Evolutionary conservation across 2,329 filamentous ascomycete genomes (phyloP).

Genomic region (Aphanoascus verrucosus): DNA sequence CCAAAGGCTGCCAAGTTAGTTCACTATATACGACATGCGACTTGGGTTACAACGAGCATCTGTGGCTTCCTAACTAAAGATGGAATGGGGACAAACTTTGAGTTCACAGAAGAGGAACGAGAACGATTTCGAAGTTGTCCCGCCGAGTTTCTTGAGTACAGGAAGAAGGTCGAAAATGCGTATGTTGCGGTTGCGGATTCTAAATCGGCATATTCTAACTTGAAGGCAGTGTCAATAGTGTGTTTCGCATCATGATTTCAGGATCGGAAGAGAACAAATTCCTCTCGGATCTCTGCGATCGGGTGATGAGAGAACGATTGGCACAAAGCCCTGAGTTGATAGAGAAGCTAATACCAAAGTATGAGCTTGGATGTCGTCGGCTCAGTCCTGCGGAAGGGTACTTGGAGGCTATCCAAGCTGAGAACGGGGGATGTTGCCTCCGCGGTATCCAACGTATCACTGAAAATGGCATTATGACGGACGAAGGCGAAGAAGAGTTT

Average conservation of each 20-base stretch:
- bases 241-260: slow-evolving; percentile 2
- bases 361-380: slow-evolving; percentile 27
- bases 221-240: slow-evolving; percentile 1
- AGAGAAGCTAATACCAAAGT: slow-evolving; percentile 25
- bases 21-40: slow-evolving; percentile 18
- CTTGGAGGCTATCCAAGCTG: slow-evolving; percentile 17
- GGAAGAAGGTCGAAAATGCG: slow-evolving; percentile 25
- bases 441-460: slow-evolving; percentile 15
- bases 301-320: slow-evolving; percentile 9
- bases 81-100: background rate
- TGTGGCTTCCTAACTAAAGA: slow-evolving; percentile 4
- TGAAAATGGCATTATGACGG: slow-evolving; percentile 18
- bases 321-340: slow-evolving; percentile 4
- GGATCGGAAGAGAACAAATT: slow-evolving; percentile 8
- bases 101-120: slow-evolving; percentile 21
- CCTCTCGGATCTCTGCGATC: background rate
- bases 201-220: background rate
- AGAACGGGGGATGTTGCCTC: slow-evolving; percentile 18
- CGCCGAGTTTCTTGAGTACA: slow-evolving; percentile 23
- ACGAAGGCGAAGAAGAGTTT: slow-evolving; percentile 46
- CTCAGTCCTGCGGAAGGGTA: slow-evolving; percentile 32
- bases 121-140: slow-evolving; percentile 20
- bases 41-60: slow-evolving; percentile 18
- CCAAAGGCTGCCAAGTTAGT: slow-evolving; percentile 7
- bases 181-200: background rate